These are phyloP conservation scores for Porcisia deanei DNA, from an alignment of 208 protist species.

Conservation along the genomic window DNA sequence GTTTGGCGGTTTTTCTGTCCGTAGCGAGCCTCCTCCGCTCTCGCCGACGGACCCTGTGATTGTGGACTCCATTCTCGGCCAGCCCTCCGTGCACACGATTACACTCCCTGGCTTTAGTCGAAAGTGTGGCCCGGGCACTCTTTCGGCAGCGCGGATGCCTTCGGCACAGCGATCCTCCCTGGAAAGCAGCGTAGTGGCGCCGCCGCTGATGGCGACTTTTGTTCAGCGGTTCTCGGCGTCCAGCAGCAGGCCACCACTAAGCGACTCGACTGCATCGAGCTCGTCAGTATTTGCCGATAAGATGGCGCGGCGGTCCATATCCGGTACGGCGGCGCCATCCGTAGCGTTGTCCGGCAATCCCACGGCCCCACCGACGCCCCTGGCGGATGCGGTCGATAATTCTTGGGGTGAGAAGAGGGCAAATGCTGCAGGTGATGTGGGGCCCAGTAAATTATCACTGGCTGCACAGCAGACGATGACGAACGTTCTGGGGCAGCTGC, in stretches of 20 bases:
- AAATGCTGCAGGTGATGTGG: background rate
- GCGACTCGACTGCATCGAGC: background rate
- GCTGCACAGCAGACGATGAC: conserved; percentile 14
- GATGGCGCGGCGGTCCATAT: background rate
- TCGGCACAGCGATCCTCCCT: background rate
- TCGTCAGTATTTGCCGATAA: background rate
- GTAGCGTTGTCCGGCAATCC: background rate
- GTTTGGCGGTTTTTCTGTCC: background rate
- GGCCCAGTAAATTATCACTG: conserved; percentile 11
- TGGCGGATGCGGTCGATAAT: background rate
- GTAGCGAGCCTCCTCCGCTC: conserved; percentile 32
- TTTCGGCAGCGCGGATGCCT: background rate
- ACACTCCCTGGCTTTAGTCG: background rate
- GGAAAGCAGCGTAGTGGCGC: background rate
- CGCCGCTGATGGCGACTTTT: background rate
- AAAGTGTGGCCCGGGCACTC: too few species aligned
- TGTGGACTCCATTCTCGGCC: conserved; percentile 33
- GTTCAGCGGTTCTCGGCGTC: background rate
- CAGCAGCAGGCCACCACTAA: background rate
- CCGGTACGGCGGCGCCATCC: background rate
- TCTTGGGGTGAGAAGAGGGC: background rate
- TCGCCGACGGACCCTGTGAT: conserved; percentile 41
- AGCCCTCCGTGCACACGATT: conserved; percentile 14
- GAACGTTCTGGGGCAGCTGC: conserved; percentile 11
- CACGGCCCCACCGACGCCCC: conserved; percentile 4